phyloP scores from a whole-genome alignment of 73 alveolate species.

The Uronychia setigera region DNA sequence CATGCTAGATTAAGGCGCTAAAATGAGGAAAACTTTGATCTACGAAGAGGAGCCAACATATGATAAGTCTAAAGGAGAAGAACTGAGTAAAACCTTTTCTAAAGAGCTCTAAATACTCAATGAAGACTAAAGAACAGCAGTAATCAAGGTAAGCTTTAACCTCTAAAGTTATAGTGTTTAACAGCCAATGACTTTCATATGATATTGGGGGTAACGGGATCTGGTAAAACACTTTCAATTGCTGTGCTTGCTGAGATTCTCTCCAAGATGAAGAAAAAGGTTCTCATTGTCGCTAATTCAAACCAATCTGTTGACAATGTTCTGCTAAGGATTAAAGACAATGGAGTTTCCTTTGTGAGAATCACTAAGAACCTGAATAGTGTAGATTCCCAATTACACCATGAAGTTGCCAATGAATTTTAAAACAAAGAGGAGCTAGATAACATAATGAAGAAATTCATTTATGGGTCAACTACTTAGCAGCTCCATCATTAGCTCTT shows the following conservation, averaged over 20 bases:
- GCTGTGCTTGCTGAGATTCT: constrained; percentile 17
- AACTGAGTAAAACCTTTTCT: too few species aligned
- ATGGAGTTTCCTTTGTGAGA: constrained; percentile 26
- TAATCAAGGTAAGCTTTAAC: too few species aligned
- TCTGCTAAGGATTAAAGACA: constrained; percentile 6
- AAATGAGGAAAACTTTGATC: not conserved
- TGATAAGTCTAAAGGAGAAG: not conserved
- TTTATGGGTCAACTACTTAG: constrained; percentile 33
- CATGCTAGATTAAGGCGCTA: not conserved
- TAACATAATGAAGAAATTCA: constrained; percentile 1
- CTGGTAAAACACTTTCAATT: constrained; percentile 39
- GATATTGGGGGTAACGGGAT: constrained; percentile 45
- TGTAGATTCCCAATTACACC: constrained; percentile 3
- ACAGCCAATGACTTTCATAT: constrained; percentile 19
- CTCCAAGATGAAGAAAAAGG: constrained; percentile 20
- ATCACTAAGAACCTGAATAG: not conserved
- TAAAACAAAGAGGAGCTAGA: too few species aligned
- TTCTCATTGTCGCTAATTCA: constrained; percentile 23
- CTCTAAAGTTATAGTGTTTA: too few species aligned
- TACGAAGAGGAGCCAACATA: not conserved
- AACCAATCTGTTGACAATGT: constrained; percentile 46
- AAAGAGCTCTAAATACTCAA: too few species aligned
- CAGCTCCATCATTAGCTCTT: constrained; percentile 1
- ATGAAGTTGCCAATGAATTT: too few species aligned
- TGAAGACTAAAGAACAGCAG: too few species aligned